These are phyloP conservation scores for Colletotrichum sp. DNA, from an alignment of 2,329 filamentous ascomycete genomes.

Conservation along the genomic window DNA sequence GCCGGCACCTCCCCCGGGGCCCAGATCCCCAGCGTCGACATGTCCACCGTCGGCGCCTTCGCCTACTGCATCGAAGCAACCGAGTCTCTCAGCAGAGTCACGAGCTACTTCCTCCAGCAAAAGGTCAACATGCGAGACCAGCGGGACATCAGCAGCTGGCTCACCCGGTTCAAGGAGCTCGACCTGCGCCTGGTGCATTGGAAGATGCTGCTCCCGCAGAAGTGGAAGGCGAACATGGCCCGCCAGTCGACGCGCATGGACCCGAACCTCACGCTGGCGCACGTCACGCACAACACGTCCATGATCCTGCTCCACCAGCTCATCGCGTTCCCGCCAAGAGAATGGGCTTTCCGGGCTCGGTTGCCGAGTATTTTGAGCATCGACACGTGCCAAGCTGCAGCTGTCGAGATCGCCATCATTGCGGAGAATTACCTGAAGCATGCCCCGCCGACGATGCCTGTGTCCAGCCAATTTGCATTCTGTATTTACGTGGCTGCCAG, in stretches of 20 bases:
- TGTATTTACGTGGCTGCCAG: constrained; percentile 46
- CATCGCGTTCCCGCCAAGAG: constrained; percentile 43
- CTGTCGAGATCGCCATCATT: constrained; percentile 47
- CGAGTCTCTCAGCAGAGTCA: constrained; percentile 45
- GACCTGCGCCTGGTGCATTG: constrained; percentile 46
- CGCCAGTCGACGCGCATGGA: constrained; percentile 41
- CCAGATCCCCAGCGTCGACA: constrained; percentile 28
- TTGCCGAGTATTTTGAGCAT: constrained; percentile 46
- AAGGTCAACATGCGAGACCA: constrained; percentile 38
- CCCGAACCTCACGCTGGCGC: constrained; percentile 51
- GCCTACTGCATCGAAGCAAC: constrained; percentile 49
- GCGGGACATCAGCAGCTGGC: constrained; percentile 41
- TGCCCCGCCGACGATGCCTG: constrained; percentile 26
- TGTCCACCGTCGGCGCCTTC: constrained; percentile 44
- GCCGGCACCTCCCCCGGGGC: constrained; percentile 10
- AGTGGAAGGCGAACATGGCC: constrained; percentile 40
- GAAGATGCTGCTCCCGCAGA: constrained; percentile 44
- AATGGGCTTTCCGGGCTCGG: constrained; percentile 37
- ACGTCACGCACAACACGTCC: constrained; percentile 51
- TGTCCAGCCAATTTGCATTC: constrained; percentile 44
- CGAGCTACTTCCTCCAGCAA: constrained; percentile 47
- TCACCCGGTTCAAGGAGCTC: constrained; percentile 49
- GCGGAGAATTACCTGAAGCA: constrained; percentile 44
- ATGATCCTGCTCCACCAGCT: constrained; percentile 52
- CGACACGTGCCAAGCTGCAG: constrained; percentile 48